Evolutionary conservation across 2,329 filamentous ascomycete species (phyloP), one percentile per base, ranked within the genome.

Genomic region (Fusarium sp.): DNA sequence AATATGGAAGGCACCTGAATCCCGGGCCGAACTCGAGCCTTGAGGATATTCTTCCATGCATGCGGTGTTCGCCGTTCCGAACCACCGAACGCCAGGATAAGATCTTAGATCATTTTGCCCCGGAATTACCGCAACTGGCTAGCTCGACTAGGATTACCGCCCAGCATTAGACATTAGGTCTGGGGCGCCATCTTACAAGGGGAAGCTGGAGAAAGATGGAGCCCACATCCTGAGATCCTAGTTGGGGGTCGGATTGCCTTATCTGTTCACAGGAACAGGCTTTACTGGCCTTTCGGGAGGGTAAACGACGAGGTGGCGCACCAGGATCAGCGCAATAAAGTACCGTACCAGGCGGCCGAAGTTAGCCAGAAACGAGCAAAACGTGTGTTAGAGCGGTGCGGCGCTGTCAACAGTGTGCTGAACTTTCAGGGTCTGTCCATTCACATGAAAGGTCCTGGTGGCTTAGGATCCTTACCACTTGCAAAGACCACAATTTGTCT

Each of bases 21-120:
- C 71, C 64, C 60, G 62, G 58, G 56, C 62, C 61, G 65, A 62
- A 70, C 46, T 56, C 37, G 53, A 68, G 22, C 22, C 22, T 22
- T 22, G 22, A 22, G 56, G 41, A 22, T 48, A 49, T 51, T 68
- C 33, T 54, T 62, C 41, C 56, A 67, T 56, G 58, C 55, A 20
- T 54, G 64, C 74, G 74, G 72, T 71, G 69, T 72, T 77, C 66
- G 63, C 73, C 73, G 73, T 70, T 69, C 74, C 73, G 75, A 74
- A 73, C 62, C 75, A 76, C 72, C 75, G 72, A 72, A 59, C 39
- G 50, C 59, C 58, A 74, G 71, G 71, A 69, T 69, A 67, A 75
- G 75, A 77, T 77, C 75, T 77, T 59, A 77, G 75, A 77, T 77
- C 72, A 72, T 70, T 64, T 62, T 63, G 65, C 72, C 74, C 74